Percentiles rank a stretch among this genome's conserved stretches.
Evolutionary conservation across 305 asterid species (phyloP).

Genomic region (Plantago coronopus): DNA sequence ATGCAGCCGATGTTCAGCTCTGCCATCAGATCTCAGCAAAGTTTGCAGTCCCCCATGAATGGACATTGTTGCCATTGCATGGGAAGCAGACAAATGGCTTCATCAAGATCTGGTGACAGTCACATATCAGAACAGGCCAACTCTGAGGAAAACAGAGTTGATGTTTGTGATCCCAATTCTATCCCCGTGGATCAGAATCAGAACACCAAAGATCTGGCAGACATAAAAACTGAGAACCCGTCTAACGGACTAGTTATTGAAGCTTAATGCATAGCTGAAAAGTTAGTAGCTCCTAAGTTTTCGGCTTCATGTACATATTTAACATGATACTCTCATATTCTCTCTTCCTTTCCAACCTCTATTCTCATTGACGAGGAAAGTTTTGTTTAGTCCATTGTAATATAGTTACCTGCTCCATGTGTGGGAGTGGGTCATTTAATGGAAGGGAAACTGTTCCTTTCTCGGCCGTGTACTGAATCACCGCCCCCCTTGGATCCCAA

Average conservation of each 20-base stretch:
- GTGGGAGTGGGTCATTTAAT: too few species aligned
- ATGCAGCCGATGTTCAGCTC: conserved; percentile 59
- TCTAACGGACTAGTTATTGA: conserved; percentile 20
- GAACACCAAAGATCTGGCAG: conserved; percentile 24
- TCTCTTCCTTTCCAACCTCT: not conserved
- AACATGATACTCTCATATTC: not conserved
- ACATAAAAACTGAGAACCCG: conserved; percentile 36
- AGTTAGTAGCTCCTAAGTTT: not conserved
- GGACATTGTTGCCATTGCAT: conserved; percentile 40
- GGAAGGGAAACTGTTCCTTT: too few species aligned
- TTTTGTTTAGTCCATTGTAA: conserved; percentile 18
- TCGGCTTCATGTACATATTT: conserved; percentile 27
- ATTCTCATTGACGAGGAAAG: conserved; percentile 12
- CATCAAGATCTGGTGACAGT: conserved; percentile 26
- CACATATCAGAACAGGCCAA: conserved; percentile 21
- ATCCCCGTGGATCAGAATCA: conserved; percentile 18
- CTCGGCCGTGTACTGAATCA: too few species aligned
- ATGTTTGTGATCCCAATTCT: conserved; percentile 21
- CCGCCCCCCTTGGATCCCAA: too few species aligned
- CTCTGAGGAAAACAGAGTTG: conserved; percentile 19
- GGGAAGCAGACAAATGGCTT: conserved; percentile 28
- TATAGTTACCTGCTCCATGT: not conserved
- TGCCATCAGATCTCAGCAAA: conserved; percentile 45
- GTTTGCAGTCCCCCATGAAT: conserved; percentile 29
- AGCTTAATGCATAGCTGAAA: not conserved